These are phyloP conservation scores for Coemansia sp. DNA, from an alignment of 192 early-diverging fungal species.

Conservation along the genomic window DNA sequence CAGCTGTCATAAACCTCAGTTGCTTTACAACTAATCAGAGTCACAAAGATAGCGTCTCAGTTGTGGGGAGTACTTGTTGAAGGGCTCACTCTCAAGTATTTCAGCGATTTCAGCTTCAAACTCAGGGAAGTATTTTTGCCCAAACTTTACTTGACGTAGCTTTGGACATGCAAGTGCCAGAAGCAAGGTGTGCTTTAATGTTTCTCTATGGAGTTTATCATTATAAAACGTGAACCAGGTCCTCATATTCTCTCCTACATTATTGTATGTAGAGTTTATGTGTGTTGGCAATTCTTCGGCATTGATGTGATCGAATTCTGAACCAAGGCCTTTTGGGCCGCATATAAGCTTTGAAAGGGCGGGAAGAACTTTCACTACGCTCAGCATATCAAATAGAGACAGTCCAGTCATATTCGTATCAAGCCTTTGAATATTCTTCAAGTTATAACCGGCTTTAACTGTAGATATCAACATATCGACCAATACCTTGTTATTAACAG, in stretches of 20 bases:
- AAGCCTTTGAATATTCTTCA: not conserved
- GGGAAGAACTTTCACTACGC: not conserved
- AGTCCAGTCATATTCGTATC: not conserved
- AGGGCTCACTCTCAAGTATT: not conserved
- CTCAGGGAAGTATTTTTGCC: not conserved
- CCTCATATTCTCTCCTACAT: not conserved
- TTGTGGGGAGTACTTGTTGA: not conserved
- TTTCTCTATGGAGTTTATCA: not conserved
- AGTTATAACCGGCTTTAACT: not conserved
- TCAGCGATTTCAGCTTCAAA: not conserved
- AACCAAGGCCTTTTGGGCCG: not conserved
- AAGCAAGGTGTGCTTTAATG: not conserved
- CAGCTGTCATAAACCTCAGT: not conserved
- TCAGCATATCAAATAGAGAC: not conserved
- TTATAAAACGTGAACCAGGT: not conserved
- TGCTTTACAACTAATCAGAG: not conserved
- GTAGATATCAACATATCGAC: not conserved
- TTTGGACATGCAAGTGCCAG: not conserved
- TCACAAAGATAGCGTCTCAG: not conserved
- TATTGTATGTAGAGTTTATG: not conserved
- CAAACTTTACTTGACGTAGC: not conserved
- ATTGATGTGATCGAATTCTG: not conserved
- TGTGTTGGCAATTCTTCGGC: not conserved
- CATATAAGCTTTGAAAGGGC: not conserved
- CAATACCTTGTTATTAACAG: not conserved